Base-by-base conservation (phyloP, 2,329 filamentous ascomycete species). In the Aspergillus sp. region DNA sequence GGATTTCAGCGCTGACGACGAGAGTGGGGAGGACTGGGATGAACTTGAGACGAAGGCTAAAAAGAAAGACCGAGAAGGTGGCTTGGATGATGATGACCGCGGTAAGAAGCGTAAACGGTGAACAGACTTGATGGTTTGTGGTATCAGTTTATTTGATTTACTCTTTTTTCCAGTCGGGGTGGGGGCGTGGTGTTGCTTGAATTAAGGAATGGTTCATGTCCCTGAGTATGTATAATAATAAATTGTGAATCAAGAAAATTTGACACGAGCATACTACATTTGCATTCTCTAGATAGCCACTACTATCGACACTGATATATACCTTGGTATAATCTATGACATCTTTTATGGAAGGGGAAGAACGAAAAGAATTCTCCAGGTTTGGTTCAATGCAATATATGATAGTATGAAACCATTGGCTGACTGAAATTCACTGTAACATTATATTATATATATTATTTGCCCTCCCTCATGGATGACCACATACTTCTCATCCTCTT, bases 21-120 rank as follows among this genome's bases (percentile, higher is more conserved):
- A 86, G 36, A 86, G 88, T 51, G 86, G 86, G 39, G 86, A 96
- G 64, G 88, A 94, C 61, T 96, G 91, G 91, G 90, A 97, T 63
- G 90, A 94, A 67, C 66, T 96, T 46, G 91, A 96, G 73, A 84
- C 85, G 68, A 95, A 95, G 75, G 90, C 81, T 1, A 78, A 76
- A 58, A 76, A 70, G 65, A 81, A 82, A 64, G 81, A 84, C 56
- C 71, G 74, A 49, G 79, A 83, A 51, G 68, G 67, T 39, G 70
- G 70, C 2, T 51, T 73, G 26, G 72, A 77, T 19, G 78, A 79
- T 39, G 76, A 79, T 41, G 79, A 81, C 29, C 71, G 62, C 37
- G 71, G 85, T 3, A 88, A 84, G 72, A 89, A 90, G 70, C 82
- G 87, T 60, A 90, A 91, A 68, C 78, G 85, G 38, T 85, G 51